These are phyloP conservation scores for Amphirosellinia nigrospora DNA, from an alignment of 495 filamentous ascomycete genomes.

Conservation along the genomic window DNA sequence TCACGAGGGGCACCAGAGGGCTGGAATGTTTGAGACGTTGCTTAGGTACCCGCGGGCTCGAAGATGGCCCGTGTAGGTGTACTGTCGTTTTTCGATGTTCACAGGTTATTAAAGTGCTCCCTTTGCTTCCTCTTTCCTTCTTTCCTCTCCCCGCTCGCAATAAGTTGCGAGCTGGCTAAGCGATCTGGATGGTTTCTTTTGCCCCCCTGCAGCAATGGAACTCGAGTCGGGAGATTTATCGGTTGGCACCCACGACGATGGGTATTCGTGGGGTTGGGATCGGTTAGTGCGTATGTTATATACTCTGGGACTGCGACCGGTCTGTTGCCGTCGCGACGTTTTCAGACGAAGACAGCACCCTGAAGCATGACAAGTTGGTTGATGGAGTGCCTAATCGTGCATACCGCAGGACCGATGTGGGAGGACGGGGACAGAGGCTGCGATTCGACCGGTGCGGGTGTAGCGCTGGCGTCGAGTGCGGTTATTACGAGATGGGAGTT, in stretches of 20 bases:
- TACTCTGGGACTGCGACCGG: not conserved
- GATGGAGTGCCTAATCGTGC: slow-evolving; percentile 5
- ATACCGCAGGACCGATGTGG: slow-evolving; percentile 9
- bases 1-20: slow-evolving; percentile 17
- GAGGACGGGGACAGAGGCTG: slow-evolving; percentile 12
- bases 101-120: not conserved
- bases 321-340: slow-evolving; percentile 19
- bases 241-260: slow-evolving; percentile 13
- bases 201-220: slow-evolving; percentile 29
- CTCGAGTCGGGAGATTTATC: slow-evolving; percentile 21
- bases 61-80: slow-evolving; percentile 3
- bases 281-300: not conserved
- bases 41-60: slow-evolving; percentile 10
- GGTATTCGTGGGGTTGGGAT: slow-evolving; percentile 22
- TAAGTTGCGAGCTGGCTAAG: slow-evolving; percentile 11
- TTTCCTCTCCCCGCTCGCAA: slow-evolving; percentile 17
- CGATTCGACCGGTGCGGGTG: slow-evolving; percentile 7
- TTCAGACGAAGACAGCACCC: not conserved
- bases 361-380: slow-evolving; percentile 12
- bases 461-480: not conserved
- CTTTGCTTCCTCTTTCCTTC: slow-evolving; percentile 9
- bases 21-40: slow-evolving; percentile 22
- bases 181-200: slow-evolving; percentile 19
- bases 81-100: not conserved
- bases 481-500: not conserved